Evolutionary conservation across 2,329 filamentous ascomycete species (phyloP).

Genomic region (Fusarium anthophilum): DNA sequence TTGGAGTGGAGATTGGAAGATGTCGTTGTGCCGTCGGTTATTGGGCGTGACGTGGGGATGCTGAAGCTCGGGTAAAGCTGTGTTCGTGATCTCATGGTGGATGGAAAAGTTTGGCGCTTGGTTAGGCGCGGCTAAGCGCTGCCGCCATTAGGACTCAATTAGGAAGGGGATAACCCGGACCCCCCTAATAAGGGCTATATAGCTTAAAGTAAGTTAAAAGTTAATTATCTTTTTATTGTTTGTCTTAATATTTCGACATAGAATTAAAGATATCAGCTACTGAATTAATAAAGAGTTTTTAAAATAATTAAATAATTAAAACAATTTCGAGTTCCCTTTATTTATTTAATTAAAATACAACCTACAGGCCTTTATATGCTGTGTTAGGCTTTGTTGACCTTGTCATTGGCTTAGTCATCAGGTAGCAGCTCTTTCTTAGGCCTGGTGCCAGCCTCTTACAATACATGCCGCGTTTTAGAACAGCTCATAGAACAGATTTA

Average conservation of each 20-base stretch:
- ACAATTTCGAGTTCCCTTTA: background rate
- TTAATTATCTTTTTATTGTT: background rate
- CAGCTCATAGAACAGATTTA: background rate
- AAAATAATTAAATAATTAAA: too few relatives aligned
- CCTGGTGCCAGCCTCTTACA: background rate
- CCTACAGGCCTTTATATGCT: too few relatives aligned
- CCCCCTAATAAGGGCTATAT: conserved; percentile 13
- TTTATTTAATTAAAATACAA: background rate
- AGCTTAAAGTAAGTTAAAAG: background rate
- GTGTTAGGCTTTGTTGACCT: background rate
- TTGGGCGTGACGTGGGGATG: conserved; percentile 30
- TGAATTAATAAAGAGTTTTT: background rate
- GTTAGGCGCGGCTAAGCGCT: conserved; percentile 38
- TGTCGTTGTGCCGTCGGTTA: conserved; percentile 23
- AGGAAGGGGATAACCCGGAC: background rate
- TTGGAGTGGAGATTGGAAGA: conserved; percentile 33
- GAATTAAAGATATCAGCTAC: fast-evolving
- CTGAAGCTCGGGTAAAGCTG: conserved; percentile 33
- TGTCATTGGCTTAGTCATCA: conserved; percentile 7
- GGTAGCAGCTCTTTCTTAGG: background rate
- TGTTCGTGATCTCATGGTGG: conserved; percentile 43
- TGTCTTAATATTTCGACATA: background rate
- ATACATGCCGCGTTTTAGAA: background rate
- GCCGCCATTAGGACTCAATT: background rate
- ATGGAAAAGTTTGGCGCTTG: conserved; percentile 36